Evolutionary conservation across 768 basidiomycete genomes (phyloP), one percentile per base, ranked within the genome.

Genomic region (Leucosporidium yakuticum): DNA sequence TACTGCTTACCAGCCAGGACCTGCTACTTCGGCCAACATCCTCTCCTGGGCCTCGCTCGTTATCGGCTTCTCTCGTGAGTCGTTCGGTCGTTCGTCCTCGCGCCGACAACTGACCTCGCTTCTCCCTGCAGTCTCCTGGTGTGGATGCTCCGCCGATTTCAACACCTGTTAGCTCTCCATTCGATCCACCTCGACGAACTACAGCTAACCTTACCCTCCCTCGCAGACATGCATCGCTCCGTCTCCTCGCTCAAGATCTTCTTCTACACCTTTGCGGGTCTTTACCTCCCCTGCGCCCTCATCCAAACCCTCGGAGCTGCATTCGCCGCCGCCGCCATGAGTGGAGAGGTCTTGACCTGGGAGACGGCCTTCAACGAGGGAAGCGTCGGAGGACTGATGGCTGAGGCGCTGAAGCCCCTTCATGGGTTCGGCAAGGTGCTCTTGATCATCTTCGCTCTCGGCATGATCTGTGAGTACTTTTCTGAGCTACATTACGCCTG

Each of bases 401-500:
- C 78, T 9, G 80, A 80, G 51, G 78, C 78, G 9, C 73, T 82
- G n/a, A 69, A 78, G 21, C 79, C 80, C 1, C 73, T 81, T 63
- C 74, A 77, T 47, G 79, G 79, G 23, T 80, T 80, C 60, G 81
- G 81, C 44, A 80, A 81, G 65, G 81, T 83, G 76, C 21, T 90
- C 55, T 81, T 86, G 0, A 87, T 88, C 32, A 76, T 92, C 63
- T 81, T 91, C 70, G 85, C 87, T n/a, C 79, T 93, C 36, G 86
- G 86, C 66, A 85, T 90, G 19, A 85, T 86, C 2, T 88, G 67
- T 68, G 23, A 27, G 62, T 60, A 19, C 1, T 21, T 8, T 12
- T 39, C 4, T 20, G 14, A 4, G 2, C 17, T n/a, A n/a, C n/a
- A n/a, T n/a, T n/a, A n/a, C n/a, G n/a, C n/a, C n/a, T n/a, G n/a